Percentiles rank a stretch among this genome's conserved stretches.
These are phyloP conservation scores for Prunus padus DNA, from an alignment of 306 rosid species.

Conservation along the genomic window DNA sequence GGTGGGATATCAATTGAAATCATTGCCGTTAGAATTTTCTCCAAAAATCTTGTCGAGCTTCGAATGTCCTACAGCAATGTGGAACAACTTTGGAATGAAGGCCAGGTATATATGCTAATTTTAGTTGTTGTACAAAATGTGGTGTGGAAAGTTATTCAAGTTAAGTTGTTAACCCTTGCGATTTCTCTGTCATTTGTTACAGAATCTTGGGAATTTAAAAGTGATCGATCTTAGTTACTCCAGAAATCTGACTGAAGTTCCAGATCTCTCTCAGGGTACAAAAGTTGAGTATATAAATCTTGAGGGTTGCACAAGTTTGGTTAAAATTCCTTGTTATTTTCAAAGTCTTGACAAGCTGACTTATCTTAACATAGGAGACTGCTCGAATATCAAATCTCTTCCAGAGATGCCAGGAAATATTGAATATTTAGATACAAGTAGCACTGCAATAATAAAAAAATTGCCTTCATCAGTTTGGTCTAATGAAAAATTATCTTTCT, in stretches of 20 bases:
- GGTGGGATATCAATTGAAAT: constrained; percentile 19
- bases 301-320: background rate
- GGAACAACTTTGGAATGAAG: constrained; percentile 15
- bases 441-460: background rate
- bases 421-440: background rate
- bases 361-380: background rate
- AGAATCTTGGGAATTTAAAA: constrained; percentile 15
- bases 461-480: background rate
- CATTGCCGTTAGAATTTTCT: constrained; percentile 2
- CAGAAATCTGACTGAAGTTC: background rate
- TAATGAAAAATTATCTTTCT: background rate
- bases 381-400: background rate
- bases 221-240: background rate
- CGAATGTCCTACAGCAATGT: background rate
- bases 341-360: background rate
- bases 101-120: constrained; percentile 9
- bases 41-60: constrained; percentile 23
- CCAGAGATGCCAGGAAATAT: background rate
- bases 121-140: background rate
- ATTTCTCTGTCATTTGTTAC: background rate
- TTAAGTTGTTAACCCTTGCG: background rate
- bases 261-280: background rate
- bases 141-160: background rate
- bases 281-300: background rate
- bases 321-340: background rate